These are phyloP conservation scores for Xylariales sp. DNA, from an alignment of 2,329 filamentous ascomycete species.

Conservation along the genomic window DNA sequence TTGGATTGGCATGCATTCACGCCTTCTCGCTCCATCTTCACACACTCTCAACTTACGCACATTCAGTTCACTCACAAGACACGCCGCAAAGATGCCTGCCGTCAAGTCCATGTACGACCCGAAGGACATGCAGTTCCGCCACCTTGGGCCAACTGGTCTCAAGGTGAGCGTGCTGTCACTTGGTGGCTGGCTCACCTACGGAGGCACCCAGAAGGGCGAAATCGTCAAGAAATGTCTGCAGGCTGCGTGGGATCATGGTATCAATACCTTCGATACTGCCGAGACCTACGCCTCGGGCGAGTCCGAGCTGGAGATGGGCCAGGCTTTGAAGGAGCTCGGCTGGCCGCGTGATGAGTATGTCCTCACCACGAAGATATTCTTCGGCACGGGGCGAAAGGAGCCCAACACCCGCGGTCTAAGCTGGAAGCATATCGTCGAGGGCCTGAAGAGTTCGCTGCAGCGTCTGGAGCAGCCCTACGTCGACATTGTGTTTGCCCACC, in stretches of 20 bases:
- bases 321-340: slow-evolving; percentile 33
- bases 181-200: slow-evolving; percentile 28
- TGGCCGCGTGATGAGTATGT: slow-evolving; percentile 49
- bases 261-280: slow-evolving; percentile 52
- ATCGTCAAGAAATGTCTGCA: slow-evolving; percentile 38
- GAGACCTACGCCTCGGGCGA: slow-evolving; percentile 45
- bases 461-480: slow-evolving; percentile 62
- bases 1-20: slow-evolving; percentile 3
- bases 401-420: slow-evolving; percentile 48
- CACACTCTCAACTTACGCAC: slow-evolving; percentile 1
- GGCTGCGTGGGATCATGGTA: slow-evolving; percentile 45
- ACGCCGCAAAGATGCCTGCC: slow-evolving; percentile 18
- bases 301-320: slow-evolving; percentile 46
- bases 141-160: slow-evolving; percentile 36
- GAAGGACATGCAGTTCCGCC: slow-evolving; percentile 37
- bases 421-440: slow-evolving; percentile 50
- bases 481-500: slow-evolving; percentile 59
- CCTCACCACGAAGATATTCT: slow-evolving; percentile 45
- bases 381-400: slow-evolving; percentile 52
- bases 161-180: slow-evolving; percentile 39
- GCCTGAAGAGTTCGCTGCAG: slow-evolving; percentile 51
- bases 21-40: too few species aligned
- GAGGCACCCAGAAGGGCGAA: slow-evolving; percentile 29
- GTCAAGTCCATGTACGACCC: slow-evolving; percentile 21
- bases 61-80: slow-evolving; percentile 8